Base-by-base conservation (phyloP, 164 flowering plant species). In the Malania oleifera region DNA sequence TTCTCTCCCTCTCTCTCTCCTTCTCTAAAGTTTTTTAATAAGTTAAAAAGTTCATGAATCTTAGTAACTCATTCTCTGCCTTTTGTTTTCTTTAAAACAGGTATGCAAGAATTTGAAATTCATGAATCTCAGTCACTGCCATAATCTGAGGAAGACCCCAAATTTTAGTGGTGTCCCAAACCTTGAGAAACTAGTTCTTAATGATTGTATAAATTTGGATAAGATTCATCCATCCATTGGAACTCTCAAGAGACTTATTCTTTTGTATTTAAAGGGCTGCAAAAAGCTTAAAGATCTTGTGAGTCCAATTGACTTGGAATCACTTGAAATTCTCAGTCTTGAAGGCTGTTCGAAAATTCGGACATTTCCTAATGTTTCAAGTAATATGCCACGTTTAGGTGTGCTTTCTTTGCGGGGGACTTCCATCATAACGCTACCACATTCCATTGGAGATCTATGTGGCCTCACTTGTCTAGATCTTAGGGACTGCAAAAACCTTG, bases 181-280 rank as follows among this genome's bases (percentile, higher is more conserved):
- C 17, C 56, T 71, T 20, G 65, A 71, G 38, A 31, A 31, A 1
- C 24, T 71, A 19, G 15, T 47, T 13, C 55, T 71, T 19, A 14
- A 58, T 17, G 41, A 12, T 20, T 66, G 70, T 45, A 18, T 4
- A 34, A 59, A 23, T 48, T 55, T 71, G 49, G 37, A 11, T 11
- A 26, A 35, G 27, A 23, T 66, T 24, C 47, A 52, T 20, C 44
- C 43, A 6, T 53, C 60, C 18, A 25, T 70, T 35, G 52, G 47
- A 25, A 20, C 11, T 40, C 39, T 65, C 5, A 40, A 48, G 7
- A 50, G 46, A 8, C 70, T 70, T 27, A n/a, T 18, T 18, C 14
- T 38, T 10, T 34, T 66, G 14, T 27, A 50, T 19, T 14, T 70
- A n/a, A 23, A 25, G 6, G 12, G 17, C 19, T 57, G 72, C 52